Conservation (phyloP, 2,329 filamentous ascomycete genomes). For the Aspergillus vadensis region DNA sequence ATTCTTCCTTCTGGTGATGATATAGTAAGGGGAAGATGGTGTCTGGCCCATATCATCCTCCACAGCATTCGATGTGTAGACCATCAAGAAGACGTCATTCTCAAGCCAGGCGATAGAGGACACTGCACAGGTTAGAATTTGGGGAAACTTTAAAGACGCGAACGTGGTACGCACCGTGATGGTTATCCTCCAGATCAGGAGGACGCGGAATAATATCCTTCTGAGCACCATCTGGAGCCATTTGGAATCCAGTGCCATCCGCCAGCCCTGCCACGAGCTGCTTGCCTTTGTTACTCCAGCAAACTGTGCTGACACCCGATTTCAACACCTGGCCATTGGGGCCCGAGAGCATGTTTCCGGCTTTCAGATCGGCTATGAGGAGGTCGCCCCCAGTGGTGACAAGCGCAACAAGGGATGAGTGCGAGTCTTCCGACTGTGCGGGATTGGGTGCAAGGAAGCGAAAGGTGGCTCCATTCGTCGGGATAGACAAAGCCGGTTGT, state of each 20-base stretch:
- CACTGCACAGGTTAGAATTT: slow-evolving; percentile 49
- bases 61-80: slow-evolving; percentile 67
- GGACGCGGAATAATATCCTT: slow-evolving; percentile 81
- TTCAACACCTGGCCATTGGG: slow-evolving; percentile 68
- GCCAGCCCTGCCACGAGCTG: slow-evolving; percentile 84
- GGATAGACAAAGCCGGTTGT: slow-evolving; percentile 71
- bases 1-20: slow-evolving; percentile 69
- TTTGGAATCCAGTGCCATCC: slow-evolving; percentile 77
- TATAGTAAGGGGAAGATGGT: slow-evolving; percentile 72
- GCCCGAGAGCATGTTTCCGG: slow-evolving; percentile 60
- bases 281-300: slow-evolving; percentile 93
- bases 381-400: slow-evolving; percentile 80
- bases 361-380: slow-evolving; percentile 77
- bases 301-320: slow-evolving; percentile 75
- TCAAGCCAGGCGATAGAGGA: slow-evolving; percentile 86
- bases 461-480: slow-evolving; percentile 73
- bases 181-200: slow-evolving; percentile 62
- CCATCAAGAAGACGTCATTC: slow-evolving; percentile 78
- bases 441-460: slow-evolving; percentile 80
- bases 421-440: slow-evolving; percentile 54
- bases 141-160: neutral
- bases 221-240: slow-evolving; percentile 76
- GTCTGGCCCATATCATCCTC: slow-evolving; percentile 56
- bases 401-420: slow-evolving; percentile 72
- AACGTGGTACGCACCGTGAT: slow-evolving; percentile 62